Base-by-base conservation (phyloP, 352 stramenopile genomes). In the Globisporangium viniferum region DNA sequence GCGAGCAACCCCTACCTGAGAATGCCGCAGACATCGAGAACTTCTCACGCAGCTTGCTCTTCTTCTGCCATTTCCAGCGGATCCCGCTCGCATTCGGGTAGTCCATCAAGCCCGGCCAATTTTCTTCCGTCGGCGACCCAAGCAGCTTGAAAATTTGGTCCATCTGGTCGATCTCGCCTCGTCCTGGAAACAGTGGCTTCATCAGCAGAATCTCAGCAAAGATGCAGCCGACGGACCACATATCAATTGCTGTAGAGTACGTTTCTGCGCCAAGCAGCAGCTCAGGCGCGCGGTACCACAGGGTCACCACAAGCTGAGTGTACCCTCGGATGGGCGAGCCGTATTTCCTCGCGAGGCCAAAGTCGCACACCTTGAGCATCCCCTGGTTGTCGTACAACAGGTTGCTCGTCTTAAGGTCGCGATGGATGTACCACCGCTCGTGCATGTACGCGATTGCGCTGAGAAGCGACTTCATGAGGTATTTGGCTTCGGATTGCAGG, bases 331-430 rank as follows among this genome's bases (percentile, higher is more conserved):
- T 78, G 0, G 89, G 88, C 14, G 83, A 90, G 48, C 86, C 87
- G 57, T 93, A 95, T 63, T 94, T 93, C 22, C 90, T 76, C 20
- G 86, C 84, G 24, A 96, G 79, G 2, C 90, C 90, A 73, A 97
- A 96, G 66, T 97, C 90, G 67, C 89, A 95, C 7, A 97, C 78
- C 59, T 94, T 95, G 24, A 96, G 75, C 7, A 83, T 53, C 2
- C 87, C 90, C 10, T 72, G 70, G 68, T 89, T 84, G 72, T 97
- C 93, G 64, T 99, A 98, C 5, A 99, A 75, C 72, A 99, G 84
- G 70, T 99, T 99, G 66, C 80, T 96, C n/a, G 96, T 98, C 83
- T 99, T 99, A 67, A 99, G 85, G 71, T 99, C 97, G 18, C 97
- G 91, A 75, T 99, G 97, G 36, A 99, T 89, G 71, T 88, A 93